These are phyloP conservation scores for Chlamydomonas sp. DNA, from an alignment of 139 green algal genomes.

Conservation along the genomic window DNA sequence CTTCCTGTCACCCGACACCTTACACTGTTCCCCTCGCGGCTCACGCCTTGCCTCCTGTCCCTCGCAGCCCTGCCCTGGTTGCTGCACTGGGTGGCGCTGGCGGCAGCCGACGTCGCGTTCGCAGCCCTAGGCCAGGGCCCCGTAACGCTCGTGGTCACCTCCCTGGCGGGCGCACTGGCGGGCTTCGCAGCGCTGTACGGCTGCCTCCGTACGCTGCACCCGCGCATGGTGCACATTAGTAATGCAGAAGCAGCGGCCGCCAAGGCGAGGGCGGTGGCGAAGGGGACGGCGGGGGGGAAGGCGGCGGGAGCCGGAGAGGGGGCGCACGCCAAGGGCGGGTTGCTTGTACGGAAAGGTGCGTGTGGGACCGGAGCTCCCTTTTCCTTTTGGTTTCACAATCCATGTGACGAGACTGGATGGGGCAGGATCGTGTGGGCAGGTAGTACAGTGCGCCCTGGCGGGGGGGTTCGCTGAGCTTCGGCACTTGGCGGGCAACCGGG, in stretches of 20 bases:
- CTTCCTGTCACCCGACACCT: neutral
- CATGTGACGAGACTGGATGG: too few relatives aligned
- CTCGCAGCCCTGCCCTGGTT: slow-evolving; percentile 2
- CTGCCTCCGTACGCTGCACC: slow-evolving; percentile 16
- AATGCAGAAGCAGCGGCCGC: neutral
- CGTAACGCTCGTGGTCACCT: neutral
- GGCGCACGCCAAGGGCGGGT: too few relatives aligned
- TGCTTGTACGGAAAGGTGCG: too few relatives aligned
- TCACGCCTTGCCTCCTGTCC: neutral
- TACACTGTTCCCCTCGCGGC: neutral
- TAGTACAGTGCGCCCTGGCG: too few relatives aligned
- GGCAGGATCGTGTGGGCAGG: too few relatives aligned
- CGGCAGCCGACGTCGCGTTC: slow-evolving; percentile 9
- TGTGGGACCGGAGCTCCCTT: too few relatives aligned
- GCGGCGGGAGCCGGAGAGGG: too few relatives aligned
- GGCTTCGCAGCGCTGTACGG: slow-evolving; percentile 17
- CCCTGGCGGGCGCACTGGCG: neutral
- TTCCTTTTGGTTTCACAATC: too few relatives aligned
- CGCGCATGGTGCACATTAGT: slow-evolving; percentile 10
- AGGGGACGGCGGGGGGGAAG: neutral
- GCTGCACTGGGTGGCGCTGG: neutral
- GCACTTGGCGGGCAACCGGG: too few relatives aligned
- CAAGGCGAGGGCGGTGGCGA: neutral
- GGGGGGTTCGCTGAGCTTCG: too few relatives aligned
- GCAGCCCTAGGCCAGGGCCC: neutral